A percentile compares a stretch with the other conserved stretches of the same genome.
These are phyloP conservation scores for Kodamaea fukazawae DNA, from an alignment of 805 yeast species.

Conservation along the genomic window DNA sequence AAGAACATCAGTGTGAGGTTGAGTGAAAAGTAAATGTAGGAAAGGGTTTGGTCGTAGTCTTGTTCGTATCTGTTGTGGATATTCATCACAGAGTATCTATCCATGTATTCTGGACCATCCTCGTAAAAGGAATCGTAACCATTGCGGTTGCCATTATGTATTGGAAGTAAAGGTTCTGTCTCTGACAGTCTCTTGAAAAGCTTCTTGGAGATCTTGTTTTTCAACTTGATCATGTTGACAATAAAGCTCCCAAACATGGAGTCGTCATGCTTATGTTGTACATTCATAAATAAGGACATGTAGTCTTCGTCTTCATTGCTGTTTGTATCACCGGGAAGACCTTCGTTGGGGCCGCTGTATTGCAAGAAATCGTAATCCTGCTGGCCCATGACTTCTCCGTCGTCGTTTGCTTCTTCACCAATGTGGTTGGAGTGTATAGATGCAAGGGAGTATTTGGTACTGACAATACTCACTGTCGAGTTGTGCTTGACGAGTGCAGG, in stretches of 20 bases:
- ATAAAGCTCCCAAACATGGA: conserved; percentile 5
- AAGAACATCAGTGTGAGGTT: conserved; percentile 35
- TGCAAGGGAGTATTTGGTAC: conserved; percentile 9
- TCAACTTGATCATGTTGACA: conserved; percentile 2
- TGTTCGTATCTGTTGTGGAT: conserved; percentile 26
- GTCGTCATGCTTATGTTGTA: conserved; percentile 5
- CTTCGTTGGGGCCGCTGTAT: conserved; percentile 8
- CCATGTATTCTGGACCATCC: conserved; percentile 24
- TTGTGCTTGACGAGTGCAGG: conserved; percentile 6
- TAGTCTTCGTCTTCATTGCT: conserved; percentile 10
- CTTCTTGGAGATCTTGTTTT: conserved; percentile 1
- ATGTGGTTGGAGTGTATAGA: conserved; percentile 6
- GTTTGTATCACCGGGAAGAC: conserved; percentile 1
- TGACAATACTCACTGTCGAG: conserved; percentile 8
- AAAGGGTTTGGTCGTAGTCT: conserved; percentile 36
- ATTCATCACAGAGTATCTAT: conserved; percentile 19
- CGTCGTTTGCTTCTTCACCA: conserved; percentile 5
- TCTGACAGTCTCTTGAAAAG: neutral
- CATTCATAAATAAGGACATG: conserved; percentile 5
- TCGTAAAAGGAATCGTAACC: conserved; percentile 35
- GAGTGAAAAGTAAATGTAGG: conserved; percentile 36
- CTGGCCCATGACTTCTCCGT: conserved; percentile 4
- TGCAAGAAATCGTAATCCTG: conserved; percentile 8
- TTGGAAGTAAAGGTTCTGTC: conserved; percentile 5
- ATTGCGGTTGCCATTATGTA: neutral